phyloP scores from a whole-genome alignment of 1,139 yeast genomes.

The Suhomyces bribrorum region DNA sequence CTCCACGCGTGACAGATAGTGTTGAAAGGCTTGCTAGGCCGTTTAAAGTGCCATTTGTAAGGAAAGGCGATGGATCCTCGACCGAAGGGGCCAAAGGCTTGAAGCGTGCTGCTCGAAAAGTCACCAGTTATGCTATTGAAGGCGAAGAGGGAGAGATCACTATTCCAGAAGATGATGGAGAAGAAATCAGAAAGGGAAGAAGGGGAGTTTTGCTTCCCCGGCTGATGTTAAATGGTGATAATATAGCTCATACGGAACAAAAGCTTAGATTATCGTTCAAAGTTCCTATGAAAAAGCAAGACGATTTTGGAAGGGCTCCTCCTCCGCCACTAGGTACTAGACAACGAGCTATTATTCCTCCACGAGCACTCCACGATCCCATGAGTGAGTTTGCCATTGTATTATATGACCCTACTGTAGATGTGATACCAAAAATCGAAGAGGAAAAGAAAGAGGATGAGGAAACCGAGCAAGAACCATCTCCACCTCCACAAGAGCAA shows the following conservation, averaged over 20 bases:
- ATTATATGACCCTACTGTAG: slow-evolving; percentile 91
- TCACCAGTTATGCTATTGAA: slow-evolving; percentile 31
- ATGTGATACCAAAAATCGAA: slow-evolving; percentile 52
- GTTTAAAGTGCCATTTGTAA: slow-evolving; percentile 44
- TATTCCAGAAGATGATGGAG: slow-evolving; percentile 26
- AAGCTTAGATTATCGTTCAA: slow-evolving; percentile 45
- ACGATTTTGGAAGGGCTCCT: slow-evolving; percentile 36
- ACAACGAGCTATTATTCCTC: slow-evolving; percentile 67
- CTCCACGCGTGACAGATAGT: slow-evolving; percentile 40
- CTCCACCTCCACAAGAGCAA: no score
- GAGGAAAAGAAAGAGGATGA: slow-evolving; percentile 36
- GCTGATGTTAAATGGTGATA: slow-evolving; percentile 33
- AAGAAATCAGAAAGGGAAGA: slow-evolving; percentile 23
- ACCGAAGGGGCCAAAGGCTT: slow-evolving; percentile 22
- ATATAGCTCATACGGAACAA: slow-evolving; percentile 31
- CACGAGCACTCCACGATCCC: slow-evolving; percentile 92
- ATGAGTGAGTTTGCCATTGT: slow-evolving; percentile 92
- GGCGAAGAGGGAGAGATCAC: slow-evolving; percentile 20
- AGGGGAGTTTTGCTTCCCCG: slow-evolving; percentile 56
- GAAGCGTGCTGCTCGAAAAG: slow-evolving; percentile 31
- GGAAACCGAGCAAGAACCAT: slow-evolving; percentile 19
- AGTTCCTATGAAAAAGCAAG: slow-evolving; percentile 48
- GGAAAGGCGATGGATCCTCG: slow-evolving; percentile 19
- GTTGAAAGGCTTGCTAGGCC: slow-evolving; percentile 40
- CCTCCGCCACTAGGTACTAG: slow-evolving; percentile 80